Conservation (phyloP, 148 eudicot genomes). For the Nyssa sinensis region DNA sequence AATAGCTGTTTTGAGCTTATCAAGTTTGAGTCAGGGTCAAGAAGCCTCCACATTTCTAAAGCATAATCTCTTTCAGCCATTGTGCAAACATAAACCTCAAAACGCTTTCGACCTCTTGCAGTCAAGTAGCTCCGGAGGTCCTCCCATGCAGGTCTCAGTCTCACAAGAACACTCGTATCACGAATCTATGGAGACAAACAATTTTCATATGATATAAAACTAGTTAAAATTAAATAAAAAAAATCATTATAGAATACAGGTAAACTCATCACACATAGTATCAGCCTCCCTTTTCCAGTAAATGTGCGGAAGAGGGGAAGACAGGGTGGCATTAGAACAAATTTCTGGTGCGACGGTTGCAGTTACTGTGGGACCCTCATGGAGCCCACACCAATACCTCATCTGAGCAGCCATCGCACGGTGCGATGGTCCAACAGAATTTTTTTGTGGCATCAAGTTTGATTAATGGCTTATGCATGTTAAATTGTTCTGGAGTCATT, state of each 20-base stretch:
- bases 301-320: too few relatives aligned
- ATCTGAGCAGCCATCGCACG: too few relatives aligned
- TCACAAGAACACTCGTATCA: constrained; percentile 99
- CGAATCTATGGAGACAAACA: constrained; percentile 58
- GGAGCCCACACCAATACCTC: too few relatives aligned
- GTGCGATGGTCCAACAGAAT: too few relatives aligned
- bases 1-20: constrained; percentile 68
- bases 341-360: too few relatives aligned
- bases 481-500: too few relatives aligned
- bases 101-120: constrained; percentile 96
- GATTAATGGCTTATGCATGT: too few relatives aligned
- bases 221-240: background rate
- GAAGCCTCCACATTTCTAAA: constrained; percentile 99
- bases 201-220: background rate
- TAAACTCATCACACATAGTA: background rate
- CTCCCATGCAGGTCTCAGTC: constrained; percentile 99
- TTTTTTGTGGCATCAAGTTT: too few relatives aligned
- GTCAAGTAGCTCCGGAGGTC: constrained; percentile 90
- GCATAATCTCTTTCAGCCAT: constrained; percentile 99
- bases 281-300: too few relatives aligned
- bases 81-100: constrained; percentile 99
- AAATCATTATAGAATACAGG: too few relatives aligned
- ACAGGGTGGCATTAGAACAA: too few relatives aligned
- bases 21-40: constrained; percentile 94
- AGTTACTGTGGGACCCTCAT: too few relatives aligned